Evolutionary conservation across 768 basidiomycete genomes (phyloP), one percentile per base, ranked within the genome.

Genomic region (Hortiboletus campestris): DNA sequence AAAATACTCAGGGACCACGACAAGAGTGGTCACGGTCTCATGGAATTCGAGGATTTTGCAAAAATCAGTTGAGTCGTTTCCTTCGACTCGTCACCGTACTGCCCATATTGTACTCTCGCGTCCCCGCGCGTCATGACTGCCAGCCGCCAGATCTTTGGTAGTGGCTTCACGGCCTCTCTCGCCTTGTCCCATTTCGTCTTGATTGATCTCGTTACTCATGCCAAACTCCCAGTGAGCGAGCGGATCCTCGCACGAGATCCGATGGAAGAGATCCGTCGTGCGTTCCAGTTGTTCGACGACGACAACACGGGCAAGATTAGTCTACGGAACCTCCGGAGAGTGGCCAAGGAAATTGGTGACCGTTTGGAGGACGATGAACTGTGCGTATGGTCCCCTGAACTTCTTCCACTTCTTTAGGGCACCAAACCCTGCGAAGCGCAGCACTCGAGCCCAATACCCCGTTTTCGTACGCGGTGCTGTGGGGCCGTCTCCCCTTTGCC

Each of bases 291-390:
- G 2, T 98, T 98, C 67, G 97, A 98, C 72, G 94, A 96, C 65
- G 96, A 98, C 67, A 84, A 87, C 62, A 95, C 93, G 14, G 96
- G 96, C 16, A 95, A 92, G 73, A 98, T 99, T 61, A 89, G 84
- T 63, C 77, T 98, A 40, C 82, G 90, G 59, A 96, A 98, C 71
- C 79, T 99, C 46, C 80, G 90, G 66, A 80, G 94, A 55, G 97
- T 99, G 22, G 96, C 96, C 34, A 96, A 94, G 67, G 96, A 99
- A 72, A 88, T 99, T 64, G 96, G 94, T 17, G 97, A 98, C 74
- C 80, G 88, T 55, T 75, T 99, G 61, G 94, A 95, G 63, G 96
- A 98, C 61, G 95, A 98, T 55, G 97, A 98, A 68, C 77, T 98
- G 95, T 98, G 71, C 72, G 94, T 85, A 19, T 22, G 28, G 46